Base-by-base conservation (phyloP, 2,329 filamentous ascomycete genomes). In the Fusarium penzigii region DNA sequence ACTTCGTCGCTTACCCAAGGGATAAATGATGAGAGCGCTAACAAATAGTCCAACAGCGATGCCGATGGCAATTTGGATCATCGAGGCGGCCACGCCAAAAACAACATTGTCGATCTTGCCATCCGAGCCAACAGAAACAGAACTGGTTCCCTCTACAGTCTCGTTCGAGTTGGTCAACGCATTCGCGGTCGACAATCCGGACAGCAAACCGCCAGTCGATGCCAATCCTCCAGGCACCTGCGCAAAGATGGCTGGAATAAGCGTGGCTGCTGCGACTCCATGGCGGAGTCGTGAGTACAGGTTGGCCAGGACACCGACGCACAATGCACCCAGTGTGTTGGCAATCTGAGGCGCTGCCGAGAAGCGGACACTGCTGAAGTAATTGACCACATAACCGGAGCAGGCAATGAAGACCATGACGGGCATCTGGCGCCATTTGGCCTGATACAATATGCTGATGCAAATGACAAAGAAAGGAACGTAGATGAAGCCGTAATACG, bases 391-490 rank as follows among this genome's bases (percentile, higher is more conserved):
- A 66, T 92, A 93, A 3, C 90, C 90, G 1, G 82, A 78, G 51
- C 89, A 82, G 2, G 89, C 83, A 49, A 94, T 90, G 43, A 86
- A 39, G 2, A 90, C 72, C 89, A 93, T 93, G 47, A 89, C 78
- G 0, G 90, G 90, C 60, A 87, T 83, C 67, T 94, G 90, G 60
- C 85, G 88, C 83, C 85, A 91, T 69, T 90, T 91, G 39, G 88
- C 89, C 62, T 92, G 88, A 67, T 92, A 92, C 67, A 92, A 84
- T 51, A 92, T 75, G 44, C 87, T 84, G 39, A 93, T 79, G 63
- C 86, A 90, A 29, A 90, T 66, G 9, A 89, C 84, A 68, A 92
- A 95, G 7, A 81, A 69, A 0, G 88, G 82, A 0, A 93, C 90
- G 65, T 91, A 92, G 29, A 87, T 74, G 72, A 92, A 91, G 51